Percentiles rank a stretch among this genome's conserved stretches.
Evolutionary conservation across 495 filamentous ascomycete genomes (phyloP).

Genomic region (Sphaerosporella brunnea): DNA sequence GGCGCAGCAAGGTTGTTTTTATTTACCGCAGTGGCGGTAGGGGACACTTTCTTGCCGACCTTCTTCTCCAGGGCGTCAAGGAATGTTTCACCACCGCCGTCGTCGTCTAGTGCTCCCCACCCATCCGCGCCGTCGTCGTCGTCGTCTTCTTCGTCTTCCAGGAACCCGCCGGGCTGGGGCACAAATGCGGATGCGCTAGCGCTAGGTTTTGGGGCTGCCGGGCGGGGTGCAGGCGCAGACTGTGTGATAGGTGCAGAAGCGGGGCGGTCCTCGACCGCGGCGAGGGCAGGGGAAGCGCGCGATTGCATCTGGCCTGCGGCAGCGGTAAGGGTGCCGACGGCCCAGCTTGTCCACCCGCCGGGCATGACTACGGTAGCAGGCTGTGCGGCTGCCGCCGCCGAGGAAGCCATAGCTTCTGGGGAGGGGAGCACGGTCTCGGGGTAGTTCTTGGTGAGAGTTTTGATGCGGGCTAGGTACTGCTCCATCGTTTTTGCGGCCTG

Average conservation of each 20-base stretch:
- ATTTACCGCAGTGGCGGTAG: slow-evolving; percentile 21
- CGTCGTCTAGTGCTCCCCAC: slow-evolving; percentile 54
- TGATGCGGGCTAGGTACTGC: slow-evolving; percentile 66
- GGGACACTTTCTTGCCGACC: slow-evolving; percentile 26
- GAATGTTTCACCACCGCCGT: slow-evolving; percentile 38
- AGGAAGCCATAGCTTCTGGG: slow-evolving; percentile 32
- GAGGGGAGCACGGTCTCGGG: slow-evolving; percentile 55
- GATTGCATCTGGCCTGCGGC: neutral
- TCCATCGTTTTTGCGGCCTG: slow-evolving; percentile 86
- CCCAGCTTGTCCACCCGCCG: slow-evolving; percentile 76
- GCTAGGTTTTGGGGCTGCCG: slow-evolving; percentile 35
- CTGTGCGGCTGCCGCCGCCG: slow-evolving; percentile 4
- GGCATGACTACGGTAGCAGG: neutral
- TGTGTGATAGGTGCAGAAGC: slow-evolving; percentile 30
- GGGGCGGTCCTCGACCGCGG: slow-evolving; percentile 29
- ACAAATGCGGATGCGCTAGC: slow-evolving; percentile 37
- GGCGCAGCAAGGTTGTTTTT: slow-evolving; percentile 17
- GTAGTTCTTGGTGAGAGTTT: slow-evolving; percentile 56
- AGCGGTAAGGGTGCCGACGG: slow-evolving; percentile 89
- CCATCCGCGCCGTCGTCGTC: slow-evolving; percentile 46
- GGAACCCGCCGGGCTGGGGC: slow-evolving; percentile 30
- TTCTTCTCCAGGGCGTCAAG: slow-evolving; percentile 31
- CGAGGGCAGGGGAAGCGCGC: slow-evolving; percentile 8
- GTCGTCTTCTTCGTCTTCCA: slow-evolving; percentile 35
- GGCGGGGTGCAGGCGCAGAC: slow-evolving; percentile 17